Evolutionary conservation across 1,139 yeast genomes (phyloP).

Genomic region (Candida neerlandica): DNA sequence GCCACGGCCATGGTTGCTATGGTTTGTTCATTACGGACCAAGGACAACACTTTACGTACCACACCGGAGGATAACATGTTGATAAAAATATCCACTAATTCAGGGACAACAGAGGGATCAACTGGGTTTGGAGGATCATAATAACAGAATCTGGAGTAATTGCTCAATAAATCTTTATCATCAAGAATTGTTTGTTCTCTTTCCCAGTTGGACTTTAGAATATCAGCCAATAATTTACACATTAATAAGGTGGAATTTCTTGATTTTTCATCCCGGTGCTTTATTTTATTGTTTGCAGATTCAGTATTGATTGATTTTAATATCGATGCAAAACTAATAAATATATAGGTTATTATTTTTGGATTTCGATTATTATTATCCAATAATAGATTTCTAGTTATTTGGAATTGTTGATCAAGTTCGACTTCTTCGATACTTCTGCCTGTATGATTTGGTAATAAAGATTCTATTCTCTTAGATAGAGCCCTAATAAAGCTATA

Average conservation of each 20-base stretch:
- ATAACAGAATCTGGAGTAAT: constrained; percentile 26
- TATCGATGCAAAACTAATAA: constrained; percentile 16
- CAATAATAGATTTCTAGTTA: constrained; percentile 34
- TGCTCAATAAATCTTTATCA: constrained; percentile 22
- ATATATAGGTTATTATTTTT: constrained; percentile 18
- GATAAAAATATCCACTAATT: constrained; percentile 24
- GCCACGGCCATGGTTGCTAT: constrained; percentile 15
- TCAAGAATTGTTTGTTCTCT: constrained; percentile 17
- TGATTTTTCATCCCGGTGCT: constrained; percentile 36
- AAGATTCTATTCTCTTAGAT: constrained; percentile 32
- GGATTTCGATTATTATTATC: constrained; percentile 22
- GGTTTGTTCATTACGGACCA: constrained; percentile 24
- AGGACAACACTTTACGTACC: constrained; percentile 23
- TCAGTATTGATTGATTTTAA: constrained; percentile 33
- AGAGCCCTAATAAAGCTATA: constrained; percentile 22
- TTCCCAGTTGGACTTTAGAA: constrained; percentile 35
- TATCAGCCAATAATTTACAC: constrained; percentile 33
- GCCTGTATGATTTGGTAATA: constrained; percentile 45
- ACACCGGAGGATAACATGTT: constrained; percentile 26
- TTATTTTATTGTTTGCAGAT: constrained; percentile 26
- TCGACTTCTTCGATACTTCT: constrained; percentile 47
- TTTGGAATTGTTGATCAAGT: constrained; percentile 41
- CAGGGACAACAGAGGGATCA: constrained; percentile 17
- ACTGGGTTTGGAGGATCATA: constrained; percentile 26
- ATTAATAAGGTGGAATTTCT: constrained; percentile 37